Percentiles rank a stretch among this genome's conserved stretches.
phyloP scores from a whole-genome alignment of 768 basidiomycete genomes.

The Lepiota venenata region DNA sequence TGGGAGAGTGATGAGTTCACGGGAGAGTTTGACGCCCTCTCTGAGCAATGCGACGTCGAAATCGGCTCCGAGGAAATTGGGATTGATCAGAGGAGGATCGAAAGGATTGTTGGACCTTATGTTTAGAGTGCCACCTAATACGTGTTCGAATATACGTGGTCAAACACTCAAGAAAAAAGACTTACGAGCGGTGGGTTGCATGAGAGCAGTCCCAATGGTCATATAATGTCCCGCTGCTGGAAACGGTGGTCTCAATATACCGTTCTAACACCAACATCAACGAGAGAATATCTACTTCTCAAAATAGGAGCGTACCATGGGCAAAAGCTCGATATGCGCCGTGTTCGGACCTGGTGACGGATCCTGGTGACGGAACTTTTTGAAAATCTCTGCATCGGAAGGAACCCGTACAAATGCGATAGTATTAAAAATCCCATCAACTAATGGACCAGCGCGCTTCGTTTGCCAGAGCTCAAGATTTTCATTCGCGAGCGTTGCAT shows the following conservation, averaged over 20 bases:
- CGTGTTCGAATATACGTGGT: background rate
- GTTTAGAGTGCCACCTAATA: slow-evolving; percentile 25
- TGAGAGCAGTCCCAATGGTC: slow-evolving; percentile 21
- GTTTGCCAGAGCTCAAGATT: slow-evolving; percentile 25
- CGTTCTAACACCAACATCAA: background rate
- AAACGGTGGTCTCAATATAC: slow-evolving; percentile 12
- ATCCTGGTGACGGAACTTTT: slow-evolving; percentile 21
- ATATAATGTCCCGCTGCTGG: slow-evolving; percentile 30
- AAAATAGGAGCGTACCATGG: slow-evolving; percentile 21
- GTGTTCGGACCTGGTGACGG: slow-evolving; percentile 32
- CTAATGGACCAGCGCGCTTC: slow-evolving; percentile 20
- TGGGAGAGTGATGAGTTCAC: slow-evolving; percentile 18
- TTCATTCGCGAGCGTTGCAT: slow-evolving; percentile 18
- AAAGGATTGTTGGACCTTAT: slow-evolving; percentile 41
- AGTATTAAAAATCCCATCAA: slow-evolving; percentile 17
- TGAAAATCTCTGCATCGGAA: slow-evolving; percentile 24
- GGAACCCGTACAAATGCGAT: slow-evolving; percentile 27
- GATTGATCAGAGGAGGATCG: slow-evolving; percentile 42
- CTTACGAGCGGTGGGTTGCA: slow-evolving; percentile 34
- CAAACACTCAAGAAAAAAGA: background rate
- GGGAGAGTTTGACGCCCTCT: slow-evolving; percentile 17
- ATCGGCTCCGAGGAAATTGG: slow-evolving; percentile 33
- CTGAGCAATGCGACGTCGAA: slow-evolving; percentile 25
- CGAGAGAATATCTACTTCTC: background rate
- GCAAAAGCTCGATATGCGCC: slow-evolving; percentile 31